Evolutionary conservation across 2,329 filamentous ascomycete genomes (phyloP), one percentile per base, ranked within the genome.

Genomic region (Hypoxylon sp.): DNA sequence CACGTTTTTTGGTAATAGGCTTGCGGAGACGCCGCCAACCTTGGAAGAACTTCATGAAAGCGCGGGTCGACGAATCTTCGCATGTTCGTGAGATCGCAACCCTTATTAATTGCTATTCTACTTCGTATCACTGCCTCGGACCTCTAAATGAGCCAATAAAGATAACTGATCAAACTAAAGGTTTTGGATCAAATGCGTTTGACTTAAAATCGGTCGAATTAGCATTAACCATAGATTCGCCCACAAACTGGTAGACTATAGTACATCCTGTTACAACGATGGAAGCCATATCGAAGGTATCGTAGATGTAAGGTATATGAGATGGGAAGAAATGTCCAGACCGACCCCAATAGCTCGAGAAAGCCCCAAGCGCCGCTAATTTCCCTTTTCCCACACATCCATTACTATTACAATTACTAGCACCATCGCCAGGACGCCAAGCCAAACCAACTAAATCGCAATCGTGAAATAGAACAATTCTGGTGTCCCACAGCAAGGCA

Each of bases 361-460:
- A 61, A 61, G 19, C 50, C 61, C 7, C 6, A 39, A 60, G 32
- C 54, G 57, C 55, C 59, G 7, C 25, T 6, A 3, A 6, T 27
- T 27, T 66, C 61, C 47, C 52, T 53, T 58, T 61, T 51, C 50
- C 9, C 16, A 43, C 46, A 47, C 46, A 30, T 25, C 57, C 47
- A 47, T 63, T 34, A 25, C 29, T 21, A 56, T 54, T 45, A 34
- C 46, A 32, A 54, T 55, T 58, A 53, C 48, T 43, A 52, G 19
- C 29, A 41, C 29, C 43, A 37, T 50, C 32, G 32, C 32, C 30
- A 50, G 37, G 55, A 64, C 46, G 48, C 56, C 61, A 47, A 61
- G 54, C 27, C 30, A 48, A 66, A 9, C 34, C 51, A 59, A 59
- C 47, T 34, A 43, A 63, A 48, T 46, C 54, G 55, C 19, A 23